phyloP scores from a whole-genome alignment of 2,329 filamentous ascomycete genomes.

The Colletotrichum echinochloae region DNA sequence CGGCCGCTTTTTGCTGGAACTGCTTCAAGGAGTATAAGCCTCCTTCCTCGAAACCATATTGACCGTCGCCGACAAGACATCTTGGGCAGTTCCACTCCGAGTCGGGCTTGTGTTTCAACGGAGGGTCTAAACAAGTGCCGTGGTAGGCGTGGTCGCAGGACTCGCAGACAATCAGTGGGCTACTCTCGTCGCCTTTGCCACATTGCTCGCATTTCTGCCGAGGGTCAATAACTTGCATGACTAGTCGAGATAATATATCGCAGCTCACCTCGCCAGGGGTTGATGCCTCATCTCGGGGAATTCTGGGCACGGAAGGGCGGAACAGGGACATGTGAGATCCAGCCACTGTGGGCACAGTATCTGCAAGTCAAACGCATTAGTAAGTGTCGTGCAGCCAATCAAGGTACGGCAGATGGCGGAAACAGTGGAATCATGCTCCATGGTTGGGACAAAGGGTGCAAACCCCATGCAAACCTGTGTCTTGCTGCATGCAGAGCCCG shows the following conservation, averaged over 20 bases:
- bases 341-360: slow-evolving; percentile 84
- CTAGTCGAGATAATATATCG: not conserved
- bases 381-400: slow-evolving; percentile 49
- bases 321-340: slow-evolving; percentile 98
- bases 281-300: slow-evolving; percentile 65
- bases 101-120: slow-evolving; percentile 80
- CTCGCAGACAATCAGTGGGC: slow-evolving; percentile 83
- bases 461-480: slow-evolving; percentile 5
- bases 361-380: slow-evolving; percentile 52
- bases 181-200: slow-evolving; percentile 79
- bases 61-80: slow-evolving; percentile 94
- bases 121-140: slow-evolving; percentile 88
- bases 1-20: slow-evolving; percentile 95
- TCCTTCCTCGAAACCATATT: slow-evolving; percentile 97
- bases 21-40: slow-evolving; percentile 94
- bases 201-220: slow-evolving; percentile 86
- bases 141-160: slow-evolving; percentile 93
- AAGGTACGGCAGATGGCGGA: not conserved
- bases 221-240: slow-evolving; percentile 39
- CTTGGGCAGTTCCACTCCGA: slow-evolving; percentile 96
- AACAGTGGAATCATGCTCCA: not conserved
- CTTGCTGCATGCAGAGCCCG: slow-evolving; percentile 23
- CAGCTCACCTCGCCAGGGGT: slow-evolving; percentile 57
- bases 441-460: slow-evolving; percentile 31
- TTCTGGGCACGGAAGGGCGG: slow-evolving; percentile 80